Conservation (phyloP, 768 basidiomycete species). For the Tylopilus rubrobrunneus region DNA sequence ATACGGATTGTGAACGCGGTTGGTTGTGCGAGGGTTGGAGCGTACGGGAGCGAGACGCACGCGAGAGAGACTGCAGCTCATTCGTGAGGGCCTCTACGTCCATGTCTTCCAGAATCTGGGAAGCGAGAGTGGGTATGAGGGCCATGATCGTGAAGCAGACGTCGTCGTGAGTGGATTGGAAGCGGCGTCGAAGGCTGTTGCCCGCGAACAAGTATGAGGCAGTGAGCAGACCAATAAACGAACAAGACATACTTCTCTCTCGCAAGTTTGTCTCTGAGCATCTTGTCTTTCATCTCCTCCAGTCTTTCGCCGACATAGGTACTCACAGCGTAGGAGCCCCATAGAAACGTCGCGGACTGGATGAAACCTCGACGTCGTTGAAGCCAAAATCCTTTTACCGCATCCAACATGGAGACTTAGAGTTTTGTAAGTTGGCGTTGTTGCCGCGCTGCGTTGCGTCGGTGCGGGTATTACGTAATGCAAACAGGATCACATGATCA, state of each 20-base stretch:
- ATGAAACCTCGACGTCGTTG: constrained; percentile 44
- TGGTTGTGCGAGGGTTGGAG: constrained; percentile 7
- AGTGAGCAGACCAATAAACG: background rate
- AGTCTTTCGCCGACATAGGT: constrained; percentile 59
- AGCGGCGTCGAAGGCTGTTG: constrained; percentile 64
- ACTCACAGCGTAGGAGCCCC: constrained; percentile 60
- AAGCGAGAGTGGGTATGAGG: constrained; percentile 60
- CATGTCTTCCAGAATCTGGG: constrained; percentile 66
- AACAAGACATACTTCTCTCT: constrained; percentile 45
- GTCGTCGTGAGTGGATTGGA: constrained; percentile 74
- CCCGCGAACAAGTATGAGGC: constrained; percentile 1
- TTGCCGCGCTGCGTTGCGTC: too few species aligned
- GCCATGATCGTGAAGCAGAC: constrained; percentile 72
- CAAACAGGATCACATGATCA: too few species aligned
- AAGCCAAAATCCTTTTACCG: constrained; percentile 45
- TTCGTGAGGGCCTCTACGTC: constrained; percentile 70
- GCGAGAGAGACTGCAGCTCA: constrained; percentile 47
- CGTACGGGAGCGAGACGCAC: constrained; percentile 24
- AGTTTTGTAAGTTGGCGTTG: too few species aligned
- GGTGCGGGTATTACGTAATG: too few species aligned
- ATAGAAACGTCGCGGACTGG: constrained; percentile 49
- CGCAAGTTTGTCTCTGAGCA: constrained; percentile 58
- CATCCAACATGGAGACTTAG: constrained; percentile 36
- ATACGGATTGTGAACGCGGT: constrained; percentile 30
- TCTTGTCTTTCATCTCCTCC: constrained; percentile 60